Evolutionary conservation across 306 rosid genomes (phyloP).

Genomic region (Acmispon strigosus): DNA sequence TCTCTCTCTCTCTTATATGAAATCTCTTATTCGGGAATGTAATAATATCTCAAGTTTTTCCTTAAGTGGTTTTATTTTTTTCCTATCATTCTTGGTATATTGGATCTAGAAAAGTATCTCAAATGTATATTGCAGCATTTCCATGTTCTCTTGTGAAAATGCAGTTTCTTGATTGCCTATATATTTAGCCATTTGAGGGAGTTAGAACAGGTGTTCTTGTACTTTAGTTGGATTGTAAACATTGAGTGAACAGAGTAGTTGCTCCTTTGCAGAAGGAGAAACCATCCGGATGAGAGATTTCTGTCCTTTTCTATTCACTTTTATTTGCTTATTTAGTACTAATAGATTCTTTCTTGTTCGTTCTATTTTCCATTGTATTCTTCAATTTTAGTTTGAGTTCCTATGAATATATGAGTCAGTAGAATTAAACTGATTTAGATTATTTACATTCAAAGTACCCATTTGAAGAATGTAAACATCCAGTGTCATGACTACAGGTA

Average conservation of each 20-base stretch:
- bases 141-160: not conserved
- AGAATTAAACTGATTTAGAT: not conserved
- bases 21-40: not conserved
- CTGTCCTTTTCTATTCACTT: no score
- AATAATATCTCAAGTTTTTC: not conserved
- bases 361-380: no score
- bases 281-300: no score
- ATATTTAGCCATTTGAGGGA: not conserved
- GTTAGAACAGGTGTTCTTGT: not conserved
- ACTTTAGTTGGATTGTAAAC: not conserved
- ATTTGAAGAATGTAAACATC: slow-evolving; percentile 21
- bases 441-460: not conserved
- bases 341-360: no score
- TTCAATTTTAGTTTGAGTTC: no score
- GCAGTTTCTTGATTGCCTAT: not conserved
- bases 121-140: not conserved
- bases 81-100: not conserved
- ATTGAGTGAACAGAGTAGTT: no score
- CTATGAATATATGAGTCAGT: not conserved
- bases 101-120: not conserved
- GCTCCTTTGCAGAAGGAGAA: not conserved
- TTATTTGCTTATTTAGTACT: not conserved
- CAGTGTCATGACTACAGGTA: slow-evolving; percentile 30
- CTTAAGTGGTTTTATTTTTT: not conserved
- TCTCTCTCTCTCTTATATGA: not conserved